These are phyloP conservation scores for Zhuliangozyma blackwelliae DNA, from an alignment of 1,139 yeast species.

Conservation along the genomic window DNA sequence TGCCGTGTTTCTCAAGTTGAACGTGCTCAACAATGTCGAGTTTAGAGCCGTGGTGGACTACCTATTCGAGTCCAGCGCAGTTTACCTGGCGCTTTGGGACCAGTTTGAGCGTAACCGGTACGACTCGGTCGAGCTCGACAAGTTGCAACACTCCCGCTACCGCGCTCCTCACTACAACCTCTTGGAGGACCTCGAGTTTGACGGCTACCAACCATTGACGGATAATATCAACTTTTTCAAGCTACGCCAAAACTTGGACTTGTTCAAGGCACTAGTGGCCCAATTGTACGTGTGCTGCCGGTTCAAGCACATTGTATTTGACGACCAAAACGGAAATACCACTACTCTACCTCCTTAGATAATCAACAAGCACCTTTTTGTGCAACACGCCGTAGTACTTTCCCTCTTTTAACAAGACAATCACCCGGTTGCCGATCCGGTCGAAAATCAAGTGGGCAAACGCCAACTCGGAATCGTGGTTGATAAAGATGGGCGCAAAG, in stretches of 20 bases:
- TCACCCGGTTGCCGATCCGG: conserved; percentile 50
- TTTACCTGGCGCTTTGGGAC: conserved; percentile 8
- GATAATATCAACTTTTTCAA: conserved; percentile 3
- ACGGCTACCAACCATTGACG: background rate
- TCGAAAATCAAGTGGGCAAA: conserved; percentile 54
- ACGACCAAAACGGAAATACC: background rate
- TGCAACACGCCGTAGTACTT: conserved; percentile 51
- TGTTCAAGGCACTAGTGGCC: conserved; percentile 7
- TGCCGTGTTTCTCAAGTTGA: conserved; percentile 8
- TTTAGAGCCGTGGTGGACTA: conserved; percentile 9
- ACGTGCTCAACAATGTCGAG: conserved; percentile 6
- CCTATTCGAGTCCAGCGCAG: conserved; percentile 10
- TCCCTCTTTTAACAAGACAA: conserved; percentile 49
- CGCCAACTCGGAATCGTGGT: conserved; percentile 47
- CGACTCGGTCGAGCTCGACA: conserved; percentile 10
- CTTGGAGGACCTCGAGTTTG: conserved; percentile 1
- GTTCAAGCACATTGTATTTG: conserved; percentile 7
- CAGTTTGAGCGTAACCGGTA: conserved; percentile 10
- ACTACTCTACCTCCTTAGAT: conserved; percentile 19
- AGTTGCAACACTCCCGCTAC: conserved; percentile 2
- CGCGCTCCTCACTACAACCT: background rate
- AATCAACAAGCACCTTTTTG: conserved; percentile 53
- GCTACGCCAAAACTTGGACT: conserved; percentile 8
- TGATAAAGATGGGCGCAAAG: conserved; percentile 46
- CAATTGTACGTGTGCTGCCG: conserved; percentile 9